Percentiles rank a stretch among this genome's conserved stretches.
These are phyloP conservation scores for Phytophthora hybrid DNA, from an alignment of 352 stramenopile species.

Conservation along the genomic window DNA sequence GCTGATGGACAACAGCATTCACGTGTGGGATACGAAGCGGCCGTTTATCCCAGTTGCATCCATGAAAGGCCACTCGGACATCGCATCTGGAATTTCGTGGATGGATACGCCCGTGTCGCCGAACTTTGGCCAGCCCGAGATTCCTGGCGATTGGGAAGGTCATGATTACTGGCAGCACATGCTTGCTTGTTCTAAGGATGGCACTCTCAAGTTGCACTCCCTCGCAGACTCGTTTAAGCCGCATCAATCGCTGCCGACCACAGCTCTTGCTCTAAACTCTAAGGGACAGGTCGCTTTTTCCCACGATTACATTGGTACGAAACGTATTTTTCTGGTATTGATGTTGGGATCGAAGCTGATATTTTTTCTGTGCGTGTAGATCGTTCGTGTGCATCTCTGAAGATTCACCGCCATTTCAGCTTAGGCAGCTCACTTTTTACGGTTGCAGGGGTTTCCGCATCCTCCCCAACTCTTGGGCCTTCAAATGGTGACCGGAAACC, in stretches of 20 bases:
- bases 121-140: slow-evolving; percentile 44
- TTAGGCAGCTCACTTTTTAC: slow-evolving; percentile 73
- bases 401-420: slow-evolving; percentile 81
- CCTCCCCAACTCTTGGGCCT: slow-evolving; percentile 29
- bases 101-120: slow-evolving; percentile 76
- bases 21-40: slow-evolving; percentile 87
- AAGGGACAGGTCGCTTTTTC: slow-evolving; percentile 85
- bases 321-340: background rate
- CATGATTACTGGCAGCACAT: slow-evolving; percentile 90
- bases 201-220: slow-evolving; percentile 87
- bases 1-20: slow-evolving; percentile 89
- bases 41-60: slow-evolving; percentile 87
- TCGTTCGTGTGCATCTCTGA: slow-evolving; percentile 81
- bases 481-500: slow-evolving; percentile 34
- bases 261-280: slow-evolving; percentile 81
- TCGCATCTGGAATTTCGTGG: slow-evolving; percentile 87
- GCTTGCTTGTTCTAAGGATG: slow-evolving; percentile 89
- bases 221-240: slow-evolving; percentile 86
- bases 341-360: background rate
- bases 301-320: slow-evolving; percentile 82
- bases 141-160: slow-evolving; percentile 69
- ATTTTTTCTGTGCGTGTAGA: slow-evolving; percentile 47
- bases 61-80: slow-evolving; percentile 87
- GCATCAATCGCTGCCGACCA: slow-evolving; percentile 78
- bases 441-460: slow-evolving; percentile 41